phyloP scores from a whole-genome alignment of 208 protist genomes.

The Leishmania amazonensis region DNA sequence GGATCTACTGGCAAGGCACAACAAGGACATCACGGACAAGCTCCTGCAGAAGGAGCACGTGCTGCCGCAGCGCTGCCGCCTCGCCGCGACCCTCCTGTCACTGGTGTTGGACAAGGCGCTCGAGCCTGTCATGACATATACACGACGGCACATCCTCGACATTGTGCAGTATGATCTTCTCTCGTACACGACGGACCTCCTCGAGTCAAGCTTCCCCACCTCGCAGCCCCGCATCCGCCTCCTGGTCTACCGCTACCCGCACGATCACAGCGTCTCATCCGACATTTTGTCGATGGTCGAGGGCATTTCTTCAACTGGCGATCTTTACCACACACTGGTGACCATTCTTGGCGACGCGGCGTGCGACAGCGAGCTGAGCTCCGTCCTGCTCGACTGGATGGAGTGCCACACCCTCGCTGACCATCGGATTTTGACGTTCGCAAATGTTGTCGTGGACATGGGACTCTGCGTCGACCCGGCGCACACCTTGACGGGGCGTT shows the following conservation, averaged over 20 bases:
- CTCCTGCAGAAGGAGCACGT: constrained; percentile 33
- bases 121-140: constrained; percentile 43
- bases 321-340: constrained; percentile 34
- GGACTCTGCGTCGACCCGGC: constrained; percentile 42
- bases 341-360: constrained; percentile 38
- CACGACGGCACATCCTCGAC: constrained; percentile 46
- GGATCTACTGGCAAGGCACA: constrained; percentile 35
- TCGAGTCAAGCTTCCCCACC: constrained; percentile 50
- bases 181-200: constrained; percentile 38
- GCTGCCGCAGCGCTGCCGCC: constrained; percentile 45
- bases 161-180: constrained; percentile 44
- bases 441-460: constrained; percentile 52
- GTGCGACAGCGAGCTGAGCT: constrained; percentile 37
- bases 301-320: constrained; percentile 21
- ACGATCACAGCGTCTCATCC: constrained; percentile 29
- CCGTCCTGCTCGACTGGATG: constrained; percentile 70
- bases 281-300: constrained; percentile 40
- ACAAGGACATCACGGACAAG: constrained; percentile 24
- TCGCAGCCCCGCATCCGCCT: constrained; percentile 43
- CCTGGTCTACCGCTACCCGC: constrained; percentile 50
- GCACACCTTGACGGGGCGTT: constrained; percentile 55
- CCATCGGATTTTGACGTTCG: constrained; percentile 54
- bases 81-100: constrained; percentile 42
- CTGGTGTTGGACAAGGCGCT: constrained; percentile 29
- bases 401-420: constrained; percentile 65